Evolutionary conservation across 345 rosid genomes (phyloP), one percentile per base, ranked within the genome.

Genomic region (Salix dunnii): DNA sequence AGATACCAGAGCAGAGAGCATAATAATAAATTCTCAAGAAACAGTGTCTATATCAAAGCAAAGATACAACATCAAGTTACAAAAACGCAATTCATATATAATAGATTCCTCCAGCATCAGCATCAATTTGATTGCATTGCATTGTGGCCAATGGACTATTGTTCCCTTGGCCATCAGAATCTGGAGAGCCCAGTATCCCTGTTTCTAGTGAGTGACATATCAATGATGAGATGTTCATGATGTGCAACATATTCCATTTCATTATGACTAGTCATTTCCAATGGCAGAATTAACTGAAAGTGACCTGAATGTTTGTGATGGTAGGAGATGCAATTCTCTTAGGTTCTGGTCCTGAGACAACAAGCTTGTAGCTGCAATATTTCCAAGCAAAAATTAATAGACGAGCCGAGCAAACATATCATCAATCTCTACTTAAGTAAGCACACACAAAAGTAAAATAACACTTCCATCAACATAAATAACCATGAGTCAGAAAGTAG

Each of bases 231-330:
- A 71, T 25, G 7, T 23, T 71, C 16, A 9, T 68, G 14, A 20
- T 17, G 2, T 2, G 43, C 38, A 61, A 46, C 48, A 23, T 51
- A 23, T 8, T 38, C 46, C 12, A 31, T 33, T 72, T 21, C 55
- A 66, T 28, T 36, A 76, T 40, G 42, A 27, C 43, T 30, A 69
- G 46, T 8, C 28, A 63, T 63, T 69, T 48, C 60, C 35, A 31
- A 73, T 12, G 64, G 65, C 53, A 60, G 60, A 40, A 43, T 55
- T 17, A 69, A 46, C 70, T 58, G 60, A 27, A 65, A 68, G 40
- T 40, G 13, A 95, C 99, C 98, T 95, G 99, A 78, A 95, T 90
- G 82, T 95, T 95, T 49, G 97, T 88, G 78, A 91, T 85, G 38
- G 84, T 75, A 51, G 99, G 97, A 75, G 98, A 91, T 74, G 88